Base-by-base conservation (phyloP, 2,329 filamentous ascomycete species). In the Diplocarpon rosae region DNA sequence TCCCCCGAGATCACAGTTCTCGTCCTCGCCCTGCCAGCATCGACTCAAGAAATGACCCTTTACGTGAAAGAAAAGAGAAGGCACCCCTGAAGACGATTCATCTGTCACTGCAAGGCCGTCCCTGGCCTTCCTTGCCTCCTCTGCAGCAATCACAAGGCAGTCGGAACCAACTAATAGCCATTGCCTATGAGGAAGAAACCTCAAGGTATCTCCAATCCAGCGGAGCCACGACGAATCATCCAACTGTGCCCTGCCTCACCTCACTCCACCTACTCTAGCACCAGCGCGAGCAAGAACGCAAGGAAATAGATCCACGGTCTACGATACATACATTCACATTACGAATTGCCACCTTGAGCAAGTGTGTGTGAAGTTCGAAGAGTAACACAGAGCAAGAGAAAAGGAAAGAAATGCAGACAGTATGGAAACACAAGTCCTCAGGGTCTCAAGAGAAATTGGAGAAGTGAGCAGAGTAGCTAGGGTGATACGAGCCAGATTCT, bases 311-410 rank as follows among this genome's bases (percentile, higher is more conserved):
- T 13, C 16, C 30, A 42, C 31, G 39, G 29, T 42, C 31, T 42
- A 42, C 30, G 30, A 9, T 32, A 32, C 31, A 42, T 35, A 42
- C 39, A 35, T 42, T 28, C 39, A 42, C 39, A 42, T 42, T 42
- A 42, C 39, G 13, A 35, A 42, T 32, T 35, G 27, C 28, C 31
- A 12, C 17, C 15, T 35, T 14, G 20, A 34, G 39, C 39, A 42
- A 28, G 29, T 42, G 32, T 35, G 39, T 16, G n/a, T 30, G 15
- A 28, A 11, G 20, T 14, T 13, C 36, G 4, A 14, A n/a, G 36
- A 27, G 28, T 39, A 28, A 20, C 38, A 32, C 20, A 39, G 38
- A 28, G 20, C 28, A 39, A 15, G 13, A 39, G 17, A 20, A 12
- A 40, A 27, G 38, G 12, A 40, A 32, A 30, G 10, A 35, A 35